Base-by-base conservation (phyloP, 1,284 basidiomycete genomes). In the Cryptococcus deneoformans region DNA sequence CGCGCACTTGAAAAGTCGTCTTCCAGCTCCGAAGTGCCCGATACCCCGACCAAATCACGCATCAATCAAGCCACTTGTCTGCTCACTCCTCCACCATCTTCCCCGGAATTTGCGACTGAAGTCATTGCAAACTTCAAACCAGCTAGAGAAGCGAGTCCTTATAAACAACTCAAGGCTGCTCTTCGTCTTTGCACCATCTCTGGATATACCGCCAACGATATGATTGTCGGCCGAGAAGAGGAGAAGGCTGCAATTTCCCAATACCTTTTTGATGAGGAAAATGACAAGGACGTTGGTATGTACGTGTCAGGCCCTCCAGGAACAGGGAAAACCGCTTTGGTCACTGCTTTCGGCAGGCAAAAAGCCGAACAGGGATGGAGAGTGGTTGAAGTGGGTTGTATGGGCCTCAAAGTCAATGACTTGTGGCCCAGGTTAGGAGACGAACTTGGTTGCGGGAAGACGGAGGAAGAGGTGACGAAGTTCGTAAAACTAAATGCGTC, bases 221-320 rank as follows among this genome's bases (percentile, higher is more conserved):
- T 66, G 10, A 69, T 78, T 46, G 59, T 77, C 29, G 77, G 77
- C 0, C 67, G 76, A 47, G 70, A 74, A 11, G 66, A 69, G 44
- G 77, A 78, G 58, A 75, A 76, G 56, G 58, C 60, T 6, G 48
- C 62, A 9, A 51, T 78, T 4, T 52, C 61, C 36, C 47, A 59
- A 8, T 78, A 77, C 55, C 61, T 78, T n/a, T 54, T 63, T 1
- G 56, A 61, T 8, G 38, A 29, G 7, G 62, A 61, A 12, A 54
- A 58, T 0, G 46, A 50, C 34, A 29, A 29, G 29, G 69, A 72
- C 47, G 70, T 71, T 5, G 72, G 69, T 9, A 66, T 75, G 66
- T 79, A 79, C 57, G 65, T 79, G 12, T 77, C 77, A 11, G 78
- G 78, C 1, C 75, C 76, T 3, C 78, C 78, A 3, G 78, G 77